Evolutionary conservation across 345 rosid genomes (phyloP).

Genomic region (Brassica carinata): DNA sequence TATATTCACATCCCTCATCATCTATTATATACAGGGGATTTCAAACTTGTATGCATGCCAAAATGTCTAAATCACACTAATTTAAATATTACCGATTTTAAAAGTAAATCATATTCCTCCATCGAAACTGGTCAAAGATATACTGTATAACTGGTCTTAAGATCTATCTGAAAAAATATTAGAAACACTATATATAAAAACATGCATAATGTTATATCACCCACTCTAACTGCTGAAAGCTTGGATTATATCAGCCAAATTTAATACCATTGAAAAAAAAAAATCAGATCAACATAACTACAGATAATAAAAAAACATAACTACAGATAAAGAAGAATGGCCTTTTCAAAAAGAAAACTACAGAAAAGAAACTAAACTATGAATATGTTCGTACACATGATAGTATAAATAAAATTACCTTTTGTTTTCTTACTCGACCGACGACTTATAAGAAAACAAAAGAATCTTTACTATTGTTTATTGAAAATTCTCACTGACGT

Average conservation of each 20-base stretch:
- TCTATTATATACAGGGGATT: background rate
- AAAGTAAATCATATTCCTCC: background rate
- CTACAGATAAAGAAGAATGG: too few relatives aligned
- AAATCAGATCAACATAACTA: background rate
- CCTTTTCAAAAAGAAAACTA: too few relatives aligned
- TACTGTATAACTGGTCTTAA: constrained; percentile 1
- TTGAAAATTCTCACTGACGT: background rate
- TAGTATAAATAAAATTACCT: background rate
- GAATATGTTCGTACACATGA: background rate
- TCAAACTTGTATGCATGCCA: constrained; percentile 1
- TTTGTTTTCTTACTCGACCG: constrained; percentile 29
- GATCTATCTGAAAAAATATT: background rate
- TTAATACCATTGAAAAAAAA: background rate
- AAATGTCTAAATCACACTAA: background rate
- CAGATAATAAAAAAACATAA: background rate
- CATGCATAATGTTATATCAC: background rate
- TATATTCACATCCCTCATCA: background rate
- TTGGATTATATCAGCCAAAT: background rate
- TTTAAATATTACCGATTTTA: background rate
- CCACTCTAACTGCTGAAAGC: background rate
- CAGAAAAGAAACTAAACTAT: background rate
- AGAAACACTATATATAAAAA: background rate
- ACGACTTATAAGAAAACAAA: constrained; percentile 13
- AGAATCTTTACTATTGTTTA: background rate
- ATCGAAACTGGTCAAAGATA: constrained; percentile 5